Percentiles rank a stretch among this genome's conserved stretches.
Conservation (phyloP, 371 early-diverging fungal species). For the Zychaea mexicana region DNA sequence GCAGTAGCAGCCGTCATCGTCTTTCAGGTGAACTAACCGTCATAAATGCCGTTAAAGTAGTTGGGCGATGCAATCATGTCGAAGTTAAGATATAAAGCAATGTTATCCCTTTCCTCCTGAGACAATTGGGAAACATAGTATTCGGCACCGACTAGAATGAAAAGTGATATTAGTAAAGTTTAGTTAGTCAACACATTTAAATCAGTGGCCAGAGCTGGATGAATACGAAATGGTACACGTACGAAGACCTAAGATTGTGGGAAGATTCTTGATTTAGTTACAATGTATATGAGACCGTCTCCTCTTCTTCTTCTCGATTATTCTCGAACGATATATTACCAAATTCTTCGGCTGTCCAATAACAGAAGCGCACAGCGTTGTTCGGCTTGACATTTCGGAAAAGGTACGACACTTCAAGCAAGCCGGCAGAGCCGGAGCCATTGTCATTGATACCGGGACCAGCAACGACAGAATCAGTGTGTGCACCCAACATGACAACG, state of each 20-base stretch:
- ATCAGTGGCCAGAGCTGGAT: no score
- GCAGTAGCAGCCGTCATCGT: no score
- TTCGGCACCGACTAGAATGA: conserved; percentile 66
- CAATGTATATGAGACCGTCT: no score
- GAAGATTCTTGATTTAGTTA: no score
- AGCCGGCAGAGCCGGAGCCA: conserved; percentile 66
- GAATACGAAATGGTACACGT: no score
- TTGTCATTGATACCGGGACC: conserved; percentile 76
- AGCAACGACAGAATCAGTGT: conserved; percentile 60
- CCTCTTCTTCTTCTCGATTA: no score
- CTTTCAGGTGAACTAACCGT: conserved; percentile 14
- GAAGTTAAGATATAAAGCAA: conserved; percentile 69
- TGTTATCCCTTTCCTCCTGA: conserved; percentile 34
- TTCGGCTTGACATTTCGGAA: conserved; percentile 2
- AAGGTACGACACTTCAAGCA: conserved; percentile 60
- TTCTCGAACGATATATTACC: not conserved
- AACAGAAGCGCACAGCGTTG: conserved; percentile 52
- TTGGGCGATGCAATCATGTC: conserved; percentile 83
- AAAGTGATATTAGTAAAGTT: not conserved
- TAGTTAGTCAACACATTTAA: no score
- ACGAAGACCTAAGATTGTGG: no score
- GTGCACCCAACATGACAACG: conserved; percentile 22
- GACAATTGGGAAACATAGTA: conserved; percentile 47
- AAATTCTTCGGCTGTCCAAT: conserved; percentile 75
- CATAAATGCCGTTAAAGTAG: conserved; percentile 53